A percentile compares a stretch with the other conserved stretches of the same genome.
Evolutionary conservation across 352 stramenopile species (phyloP).

Genomic region (Sclerospora graminicola): DNA sequence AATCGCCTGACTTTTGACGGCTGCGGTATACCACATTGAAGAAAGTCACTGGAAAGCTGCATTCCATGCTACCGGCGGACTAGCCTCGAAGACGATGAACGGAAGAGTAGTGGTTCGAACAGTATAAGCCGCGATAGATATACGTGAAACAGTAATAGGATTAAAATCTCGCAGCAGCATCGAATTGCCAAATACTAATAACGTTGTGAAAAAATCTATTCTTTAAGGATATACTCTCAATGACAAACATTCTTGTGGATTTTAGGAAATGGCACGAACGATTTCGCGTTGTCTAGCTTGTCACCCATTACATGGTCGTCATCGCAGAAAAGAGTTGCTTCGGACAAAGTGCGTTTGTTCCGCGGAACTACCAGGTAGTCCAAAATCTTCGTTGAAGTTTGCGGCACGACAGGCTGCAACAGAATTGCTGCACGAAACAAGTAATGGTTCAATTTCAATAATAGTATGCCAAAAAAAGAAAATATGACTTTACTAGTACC

Average conservation of each 20-base stretch:
- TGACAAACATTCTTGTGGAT: slow-evolving; percentile 16
- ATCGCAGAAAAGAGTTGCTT: slow-evolving; percentile 37
- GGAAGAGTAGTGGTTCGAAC: too few species aligned
- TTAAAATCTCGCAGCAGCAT: too few species aligned
- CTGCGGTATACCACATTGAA: too few species aligned
- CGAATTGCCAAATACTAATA: too few species aligned
- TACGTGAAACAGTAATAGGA: too few species aligned
- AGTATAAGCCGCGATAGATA: too few species aligned
- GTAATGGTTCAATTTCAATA: not conserved
- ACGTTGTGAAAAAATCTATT: too few species aligned
- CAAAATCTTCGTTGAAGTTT: slow-evolving; percentile 49
- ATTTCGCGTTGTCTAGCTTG: slow-evolving; percentile 40
- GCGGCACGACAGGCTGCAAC: slow-evolving; percentile 54
- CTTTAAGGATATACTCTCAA: too few species aligned
- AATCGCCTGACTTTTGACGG: too few species aligned
- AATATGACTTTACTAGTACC: slow-evolving; percentile 22
- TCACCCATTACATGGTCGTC: slow-evolving; percentile 23
- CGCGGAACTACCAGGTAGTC: slow-evolving; percentile 51
- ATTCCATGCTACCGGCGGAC: too few species aligned
- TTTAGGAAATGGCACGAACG: slow-evolving; percentile 63
- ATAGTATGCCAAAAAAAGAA: not conserved
- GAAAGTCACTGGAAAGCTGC: too few species aligned
- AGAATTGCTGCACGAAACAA: slow-evolving; percentile 40
- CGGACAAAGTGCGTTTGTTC: slow-evolving; percentile 34
- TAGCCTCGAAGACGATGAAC: too few species aligned